Evolutionary conservation across 1,139 yeast species (phyloP).

Genomic region (Blastobotrys apis): DNA sequence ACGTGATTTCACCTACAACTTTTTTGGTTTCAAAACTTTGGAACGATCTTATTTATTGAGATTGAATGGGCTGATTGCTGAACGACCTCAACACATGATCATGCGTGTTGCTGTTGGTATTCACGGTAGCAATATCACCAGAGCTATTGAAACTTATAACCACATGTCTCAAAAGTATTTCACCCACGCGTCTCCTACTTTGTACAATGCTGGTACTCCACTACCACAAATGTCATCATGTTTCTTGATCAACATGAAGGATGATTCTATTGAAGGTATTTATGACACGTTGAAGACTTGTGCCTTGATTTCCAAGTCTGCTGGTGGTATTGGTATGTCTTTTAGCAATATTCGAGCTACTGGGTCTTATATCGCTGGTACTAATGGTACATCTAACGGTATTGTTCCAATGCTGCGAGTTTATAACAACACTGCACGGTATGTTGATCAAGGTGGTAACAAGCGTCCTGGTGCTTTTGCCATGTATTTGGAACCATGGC

Average conservation of each 20-base stretch:
- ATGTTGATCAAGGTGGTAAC: conserved; percentile 93
- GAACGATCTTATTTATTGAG: conserved; percentile 78
- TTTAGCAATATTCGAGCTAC: conserved; percentile 80
- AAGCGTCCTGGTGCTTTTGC: conserved; percentile 95
- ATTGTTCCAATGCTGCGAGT: conserved; percentile 87
- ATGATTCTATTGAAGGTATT: conserved; percentile 86
- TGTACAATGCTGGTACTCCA: conserved; percentile 88
- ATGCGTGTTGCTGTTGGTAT: conserved; percentile 90
- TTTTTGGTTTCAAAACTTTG: conserved; percentile 82
- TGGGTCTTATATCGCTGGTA: conserved; percentile 84
- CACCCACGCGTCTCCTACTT: conserved; percentile 87
- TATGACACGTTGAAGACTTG: conserved; percentile 81
- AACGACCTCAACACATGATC: conserved; percentile 85
- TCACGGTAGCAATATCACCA: conserved; percentile 68
- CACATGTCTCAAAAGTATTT: conserved; percentile 80
- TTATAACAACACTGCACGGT: conserved; percentile 85
- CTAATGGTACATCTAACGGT: conserved; percentile 87
- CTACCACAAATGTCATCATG: conserved; percentile 85
- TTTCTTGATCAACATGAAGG: conserved; percentile 83
- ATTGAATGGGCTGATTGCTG: conserved; percentile 69
- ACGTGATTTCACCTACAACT: conserved; percentile 78
- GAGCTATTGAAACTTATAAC: conserved; percentile 74
- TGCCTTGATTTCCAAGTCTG: conserved; percentile 82
- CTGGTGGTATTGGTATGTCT: conserved; percentile 88
- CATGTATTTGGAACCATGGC: conserved; percentile 88